Percentiles rank a stretch among this genome's conserved stretches.
Evolutionary conservation across 208 protist species (phyloP).

Genomic region (Herpetomonas samuelpessoai): DNA sequence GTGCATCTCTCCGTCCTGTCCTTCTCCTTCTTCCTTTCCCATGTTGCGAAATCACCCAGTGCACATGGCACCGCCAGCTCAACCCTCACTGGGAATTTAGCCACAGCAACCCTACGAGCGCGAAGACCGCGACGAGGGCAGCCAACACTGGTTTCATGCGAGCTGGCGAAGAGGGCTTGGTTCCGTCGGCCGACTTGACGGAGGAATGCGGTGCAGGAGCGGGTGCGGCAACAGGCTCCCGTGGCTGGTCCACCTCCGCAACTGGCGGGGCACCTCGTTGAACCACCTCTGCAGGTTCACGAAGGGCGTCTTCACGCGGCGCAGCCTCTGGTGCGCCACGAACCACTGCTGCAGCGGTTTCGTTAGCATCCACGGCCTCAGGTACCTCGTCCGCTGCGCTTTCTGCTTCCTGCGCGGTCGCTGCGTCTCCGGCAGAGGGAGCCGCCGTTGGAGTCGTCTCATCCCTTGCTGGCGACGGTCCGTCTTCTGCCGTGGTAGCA

Average conservation of each 20-base stretch:
- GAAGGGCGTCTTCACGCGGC: not conserved
- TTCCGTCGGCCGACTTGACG: too few species aligned
- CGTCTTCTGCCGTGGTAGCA: slow-evolving; percentile 1
- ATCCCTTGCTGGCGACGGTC: not conserved
- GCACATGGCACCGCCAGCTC: too few species aligned
- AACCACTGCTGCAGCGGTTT: not conserved
- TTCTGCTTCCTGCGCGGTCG: not conserved
- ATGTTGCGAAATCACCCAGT: too few species aligned
- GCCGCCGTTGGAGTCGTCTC: not conserved
- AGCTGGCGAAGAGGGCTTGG: too few species aligned
- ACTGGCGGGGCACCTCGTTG: not conserved
- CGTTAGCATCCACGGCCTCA: not conserved
- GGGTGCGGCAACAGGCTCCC: not conserved
- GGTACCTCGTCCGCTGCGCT: not conserved
- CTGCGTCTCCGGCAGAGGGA: not conserved
- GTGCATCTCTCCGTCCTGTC: too few species aligned
- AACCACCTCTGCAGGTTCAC: not conserved
- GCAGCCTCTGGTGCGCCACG: not conserved
- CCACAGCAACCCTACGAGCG: too few species aligned
- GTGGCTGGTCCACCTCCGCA: not conserved
- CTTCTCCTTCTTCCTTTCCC: too few species aligned
- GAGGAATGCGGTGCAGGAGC: not conserved
- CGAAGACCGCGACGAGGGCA: too few species aligned
- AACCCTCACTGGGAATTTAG: too few species aligned
- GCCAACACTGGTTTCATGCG: too few species aligned